Conservation (phyloP, 2,329 filamentous ascomycete genomes). For the Parastagonospora nodorum region DNA sequence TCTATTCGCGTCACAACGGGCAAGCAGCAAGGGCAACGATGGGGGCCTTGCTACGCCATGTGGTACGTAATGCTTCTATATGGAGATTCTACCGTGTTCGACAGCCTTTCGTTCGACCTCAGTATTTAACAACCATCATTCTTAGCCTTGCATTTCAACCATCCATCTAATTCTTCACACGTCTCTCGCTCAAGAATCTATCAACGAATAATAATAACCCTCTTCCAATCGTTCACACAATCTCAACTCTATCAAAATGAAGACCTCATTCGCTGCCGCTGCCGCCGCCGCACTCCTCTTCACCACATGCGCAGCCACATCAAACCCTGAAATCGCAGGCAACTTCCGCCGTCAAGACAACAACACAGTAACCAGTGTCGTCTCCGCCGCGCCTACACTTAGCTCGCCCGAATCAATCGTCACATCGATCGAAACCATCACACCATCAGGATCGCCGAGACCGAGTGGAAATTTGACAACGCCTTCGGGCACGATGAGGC, state of each 20-base stretch:
- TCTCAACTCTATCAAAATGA: constrained; percentile 5
- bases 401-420: background rate
- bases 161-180: background rate
- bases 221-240: background rate
- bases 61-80: background rate
- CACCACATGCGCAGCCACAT: constrained; percentile 4
- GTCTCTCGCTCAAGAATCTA: background rate
- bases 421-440: background rate
- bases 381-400: no score
- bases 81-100: background rate
- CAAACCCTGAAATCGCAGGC: background rate
- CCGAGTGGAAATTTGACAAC: constrained; percentile 7
- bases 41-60: background rate
- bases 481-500: background rate
- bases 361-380: background rate
- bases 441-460: constrained; percentile 1
- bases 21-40: background rate
- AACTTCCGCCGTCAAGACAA: background rate
- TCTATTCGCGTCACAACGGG: background rate
- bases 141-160: no score
- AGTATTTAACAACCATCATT: no score
- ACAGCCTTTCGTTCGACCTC: no score
- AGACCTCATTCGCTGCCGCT: constrained; percentile 2
- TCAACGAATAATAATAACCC: background rate
- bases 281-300: constrained; percentile 6